A percentile compares a stretch with the other conserved stretches of the same genome.
Evolutionary conservation across 2,329 filamentous ascomycete species (phyloP).

Genomic region (Elsinoe necatrix): DNA sequence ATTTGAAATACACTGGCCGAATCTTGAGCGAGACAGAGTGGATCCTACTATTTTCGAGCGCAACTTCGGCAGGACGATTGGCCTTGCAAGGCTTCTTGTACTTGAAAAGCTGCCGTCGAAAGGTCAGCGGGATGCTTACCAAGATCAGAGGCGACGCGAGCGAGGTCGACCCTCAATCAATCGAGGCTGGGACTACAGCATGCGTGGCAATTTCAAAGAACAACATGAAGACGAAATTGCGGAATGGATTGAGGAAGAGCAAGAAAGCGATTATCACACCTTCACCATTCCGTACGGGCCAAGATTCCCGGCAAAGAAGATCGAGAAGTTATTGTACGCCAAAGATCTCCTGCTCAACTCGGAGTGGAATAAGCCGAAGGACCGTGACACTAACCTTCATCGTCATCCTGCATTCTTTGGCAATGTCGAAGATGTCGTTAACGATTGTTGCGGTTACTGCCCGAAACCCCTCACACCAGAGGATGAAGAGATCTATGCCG

Average conservation of each 20-base stretch:
- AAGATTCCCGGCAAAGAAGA: slow-evolving; percentile 52
- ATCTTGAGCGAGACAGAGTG: slow-evolving; percentile 63
- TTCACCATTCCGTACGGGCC: slow-evolving; percentile 58
- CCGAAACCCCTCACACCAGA: slow-evolving; percentile 60
- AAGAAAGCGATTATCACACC: slow-evolving; percentile 67
- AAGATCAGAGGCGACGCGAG: slow-evolving; percentile 60
- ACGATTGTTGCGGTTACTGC: slow-evolving; percentile 75
- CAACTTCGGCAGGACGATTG: slow-evolving; percentile 65
- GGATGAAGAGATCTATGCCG: slow-evolving; percentile 61
- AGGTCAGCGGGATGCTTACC: slow-evolving; percentile 59
- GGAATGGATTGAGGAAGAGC: slow-evolving; percentile 71
- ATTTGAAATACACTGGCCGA: slow-evolving; percentile 75
- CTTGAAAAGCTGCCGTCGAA: slow-evolving; percentile 68
- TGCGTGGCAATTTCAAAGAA: slow-evolving; percentile 67
- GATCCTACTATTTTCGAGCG: slow-evolving; percentile 84
- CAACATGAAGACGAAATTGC: slow-evolving; percentile 70
- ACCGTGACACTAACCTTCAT: slow-evolving; percentile 69
- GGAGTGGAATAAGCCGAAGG: slow-evolving; percentile 73
- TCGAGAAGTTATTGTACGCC: slow-evolving; percentile 74
- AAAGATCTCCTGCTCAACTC: slow-evolving; percentile 75
- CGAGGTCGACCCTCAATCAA: slow-evolving; percentile 57
- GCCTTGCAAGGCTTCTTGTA: slow-evolving; percentile 69
- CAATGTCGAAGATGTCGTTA: slow-evolving; percentile 61
- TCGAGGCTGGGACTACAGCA: slow-evolving; percentile 35
- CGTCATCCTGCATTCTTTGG: slow-evolving; percentile 83